Base-by-base conservation (phyloP, 106 monocot species). In the Xerophyta viscosa region DNA sequence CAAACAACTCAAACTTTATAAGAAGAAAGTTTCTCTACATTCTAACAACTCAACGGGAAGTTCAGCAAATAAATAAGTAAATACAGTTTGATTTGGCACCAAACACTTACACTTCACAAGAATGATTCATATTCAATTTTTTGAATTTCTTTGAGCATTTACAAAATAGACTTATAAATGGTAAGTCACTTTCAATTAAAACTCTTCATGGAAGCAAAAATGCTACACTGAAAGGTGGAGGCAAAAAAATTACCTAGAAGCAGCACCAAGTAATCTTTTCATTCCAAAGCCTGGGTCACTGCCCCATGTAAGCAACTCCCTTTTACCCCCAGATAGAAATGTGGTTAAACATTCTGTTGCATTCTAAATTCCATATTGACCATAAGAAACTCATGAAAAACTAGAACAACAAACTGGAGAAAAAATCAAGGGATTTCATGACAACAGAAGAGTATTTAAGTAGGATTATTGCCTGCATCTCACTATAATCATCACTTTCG, bases 261-360 rank as follows among this genome's bases (percentile, higher is more conserved):
- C 81, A 18, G 84, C 96, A 79, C 76, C 82, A 50, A 96, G 81
- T 24, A 96, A 70, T 43, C 61, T 85, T 77, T 71, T 96, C 82
- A 89, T 85, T 45, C 69, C 79, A 55, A 60, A 37, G 4, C 58
- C 70, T 48, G 78, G 64, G 42, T 82, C 73, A 67, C 69, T 72
- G 46, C 69, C 65, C 96, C 88, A 96, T 8, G 54, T 24, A 64
- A 96, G 78, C 52, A 96, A 63, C 31, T 96, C 82, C 67, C 79
- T 84, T 48, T 71, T 85, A 54, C 88, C 96, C 13, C 75, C 71
- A 44, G 84, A 79, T 46, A 96, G 62, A 69, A 96, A 75, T 52
- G 64, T 55, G 57, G 88, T 78, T 56, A 96, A 65, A 63, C 96
- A 96, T 74, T 96, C 89, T 60, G 96, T 89, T 29, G 88, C 96